Percentiles rank a stretch among this genome's conserved stretches.
These are phyloP conservation scores for Phytophthora crassamura DNA, from an alignment of 352 stramenopile species.

Conservation along the genomic window DNA sequence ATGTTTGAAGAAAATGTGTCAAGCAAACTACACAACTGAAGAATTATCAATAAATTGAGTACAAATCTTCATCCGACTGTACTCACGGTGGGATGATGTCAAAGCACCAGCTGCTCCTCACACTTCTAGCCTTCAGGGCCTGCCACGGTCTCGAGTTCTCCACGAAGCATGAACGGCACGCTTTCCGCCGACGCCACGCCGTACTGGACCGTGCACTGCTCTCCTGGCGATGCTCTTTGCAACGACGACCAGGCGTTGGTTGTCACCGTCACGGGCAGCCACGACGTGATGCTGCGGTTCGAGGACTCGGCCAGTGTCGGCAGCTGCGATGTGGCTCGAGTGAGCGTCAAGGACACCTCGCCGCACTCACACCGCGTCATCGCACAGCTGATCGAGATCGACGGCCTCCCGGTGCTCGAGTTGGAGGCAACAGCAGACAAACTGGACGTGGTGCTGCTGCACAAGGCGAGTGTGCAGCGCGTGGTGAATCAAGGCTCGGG, in stretches of 20 bases:
- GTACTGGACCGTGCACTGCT: constrained; percentile 30
- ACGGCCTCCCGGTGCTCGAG: constrained; percentile 25
- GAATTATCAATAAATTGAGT: no score
- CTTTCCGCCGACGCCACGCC: constrained; percentile 7
- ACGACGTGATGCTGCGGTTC: constrained; percentile 29
- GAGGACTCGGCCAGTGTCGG: not conserved
- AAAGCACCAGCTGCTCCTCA: constrained; percentile 5
- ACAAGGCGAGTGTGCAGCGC: constrained; percentile 14
- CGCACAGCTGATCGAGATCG: constrained; percentile 15
- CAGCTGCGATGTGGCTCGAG: constrained; percentile 24
- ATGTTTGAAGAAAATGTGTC: constrained; percentile 24
- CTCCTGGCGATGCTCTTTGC: constrained; percentile 6
- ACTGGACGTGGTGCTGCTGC: constrained; percentile 30
- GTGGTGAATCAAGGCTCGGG: constrained; percentile 31
- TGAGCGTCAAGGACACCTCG: not conserved
- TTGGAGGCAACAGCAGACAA: constrained; percentile 7
- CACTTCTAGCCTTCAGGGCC: not conserved
- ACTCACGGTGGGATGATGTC: constrained; percentile 2
- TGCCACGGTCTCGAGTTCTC: not conserved
- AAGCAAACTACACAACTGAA: constrained; percentile 13
- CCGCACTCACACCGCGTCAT: not conserved
- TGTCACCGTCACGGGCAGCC: constrained; percentile 31
- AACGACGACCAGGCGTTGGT: constrained; percentile 16
- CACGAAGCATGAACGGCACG: constrained; percentile 10
- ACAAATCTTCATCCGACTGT: constrained; percentile 3